A percentile compares a stretch with the other conserved stretches of the same genome.
phyloP scores from a whole-genome alignment of 768 basidiomycete genomes.

The Mycena metata region DNA sequence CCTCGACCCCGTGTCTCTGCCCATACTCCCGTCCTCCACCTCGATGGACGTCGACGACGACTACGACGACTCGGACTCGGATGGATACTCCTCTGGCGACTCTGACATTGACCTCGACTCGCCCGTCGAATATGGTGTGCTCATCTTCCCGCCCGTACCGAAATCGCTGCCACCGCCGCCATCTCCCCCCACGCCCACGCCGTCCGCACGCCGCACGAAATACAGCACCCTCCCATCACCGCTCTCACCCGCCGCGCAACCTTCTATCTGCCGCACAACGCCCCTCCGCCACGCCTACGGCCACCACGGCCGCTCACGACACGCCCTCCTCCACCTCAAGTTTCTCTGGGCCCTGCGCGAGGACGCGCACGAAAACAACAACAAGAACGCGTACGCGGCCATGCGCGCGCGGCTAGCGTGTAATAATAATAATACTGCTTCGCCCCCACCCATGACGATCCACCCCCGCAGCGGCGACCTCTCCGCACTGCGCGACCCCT shows the following conservation, averaged over 20 bases:
- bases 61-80: slow-evolving; percentile 42
- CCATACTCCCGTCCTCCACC: slow-evolving; percentile 34
- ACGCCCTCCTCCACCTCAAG: slow-evolving; percentile 70
- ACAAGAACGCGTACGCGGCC: too few species aligned
- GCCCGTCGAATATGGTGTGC: slow-evolving; percentile 24
- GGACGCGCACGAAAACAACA: slow-evolving; percentile 40
- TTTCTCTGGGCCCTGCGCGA: slow-evolving; percentile 72
- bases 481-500: slow-evolving; percentile 68
- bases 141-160: slow-evolving; percentile 19
- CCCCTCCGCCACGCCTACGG: slow-evolving; percentile 58
- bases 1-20: slow-evolving; percentile 31
- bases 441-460: slow-evolving; percentile 53
- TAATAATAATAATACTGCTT: too few species aligned
- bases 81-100: slow-evolving; percentile 40
- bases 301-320: slow-evolving; percentile 75
- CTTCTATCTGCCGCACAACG: slow-evolving; percentile 46
- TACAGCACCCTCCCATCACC: slow-evolving; percentile 56
- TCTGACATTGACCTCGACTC: slow-evolving; percentile 41
- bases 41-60: slow-evolving; percentile 39
- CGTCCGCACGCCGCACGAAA: slow-evolving; percentile 38
- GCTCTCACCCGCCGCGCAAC: slow-evolving; percentile 46
- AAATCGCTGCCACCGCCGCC: slow-evolving; percentile 19
- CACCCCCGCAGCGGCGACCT: slow-evolving; percentile 78
- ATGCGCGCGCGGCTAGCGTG: too few species aligned
- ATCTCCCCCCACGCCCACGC: not conserved